phyloP scores from a whole-genome alignment of 257 asterid species.

The Agastache rugosa region DNA sequence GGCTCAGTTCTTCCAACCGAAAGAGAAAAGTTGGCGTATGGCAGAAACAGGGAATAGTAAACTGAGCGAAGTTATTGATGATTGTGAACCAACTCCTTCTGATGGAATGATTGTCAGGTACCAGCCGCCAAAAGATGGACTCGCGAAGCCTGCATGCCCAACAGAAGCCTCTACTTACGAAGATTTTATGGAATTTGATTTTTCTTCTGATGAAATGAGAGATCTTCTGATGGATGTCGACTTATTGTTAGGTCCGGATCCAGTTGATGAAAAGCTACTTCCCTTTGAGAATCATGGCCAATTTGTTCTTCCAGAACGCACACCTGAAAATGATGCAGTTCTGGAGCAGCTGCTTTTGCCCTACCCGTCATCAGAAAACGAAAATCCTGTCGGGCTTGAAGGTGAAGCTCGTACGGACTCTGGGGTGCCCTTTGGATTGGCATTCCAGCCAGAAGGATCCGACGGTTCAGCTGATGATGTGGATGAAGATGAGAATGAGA shows the following conservation, averaged over 20 bases:
- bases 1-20: conserved; percentile 80
- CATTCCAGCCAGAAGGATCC: conserved; percentile 31
- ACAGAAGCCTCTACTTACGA: conserved; percentile 45
- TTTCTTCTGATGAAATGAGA: conserved; percentile 68
- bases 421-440: conserved; percentile 31
- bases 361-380: conserved; percentile 46
- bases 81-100: conserved; percentile 50
- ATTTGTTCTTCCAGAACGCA: conserved; percentile 54
- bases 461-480: conserved; percentile 34
- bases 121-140: conserved; percentile 59
- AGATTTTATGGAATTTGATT: conserved; percentile 64
- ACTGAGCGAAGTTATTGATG: conserved; percentile 63
- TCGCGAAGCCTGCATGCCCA: conserved; percentile 24
- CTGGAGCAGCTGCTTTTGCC: conserved; percentile 73
- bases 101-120: conserved; percentile 70
- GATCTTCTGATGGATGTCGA: conserved; percentile 69
- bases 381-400: conserved; percentile 36
- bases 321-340: conserved; percentile 57
- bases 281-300: conserved; percentile 53
- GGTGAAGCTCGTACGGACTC: conserved; percentile 27
- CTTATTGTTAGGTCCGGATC: conserved; percentile 42
- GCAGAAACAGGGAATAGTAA: conserved; percentile 52
- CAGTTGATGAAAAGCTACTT: conserved; percentile 54
- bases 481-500: conserved; percentile 30
- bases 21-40: conserved; percentile 66